Conservation (phyloP, 1,284 basidiomycete genomes). For the Kwoniella shivajii region DNA sequence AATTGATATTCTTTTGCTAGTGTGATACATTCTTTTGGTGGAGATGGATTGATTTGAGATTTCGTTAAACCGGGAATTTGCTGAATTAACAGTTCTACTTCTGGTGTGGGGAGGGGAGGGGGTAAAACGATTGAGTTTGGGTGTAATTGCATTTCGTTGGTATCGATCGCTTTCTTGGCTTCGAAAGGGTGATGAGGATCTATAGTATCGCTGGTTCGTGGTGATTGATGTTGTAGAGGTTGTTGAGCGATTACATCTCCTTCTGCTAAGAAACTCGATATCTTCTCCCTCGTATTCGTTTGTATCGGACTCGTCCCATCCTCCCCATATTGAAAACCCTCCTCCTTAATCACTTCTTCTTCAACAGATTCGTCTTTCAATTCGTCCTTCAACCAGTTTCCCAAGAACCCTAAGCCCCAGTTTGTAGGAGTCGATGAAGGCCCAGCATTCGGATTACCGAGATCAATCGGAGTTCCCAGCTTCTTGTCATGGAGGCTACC, state of each 20-base stretch:
- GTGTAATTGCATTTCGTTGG: neutral
- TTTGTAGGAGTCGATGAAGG: conserved; percentile 2
- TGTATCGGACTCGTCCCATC: conserved; percentile 12
- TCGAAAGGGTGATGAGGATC: neutral
- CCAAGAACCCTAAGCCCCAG: conserved; percentile 21
- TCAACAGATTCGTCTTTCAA: neutral
- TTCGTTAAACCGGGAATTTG: conserved; percentile 2
- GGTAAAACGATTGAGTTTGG: conserved; percentile 10
- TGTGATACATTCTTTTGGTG: neutral
- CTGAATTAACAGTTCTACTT: conserved; percentile 3
- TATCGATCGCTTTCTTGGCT: conserved; percentile 2
- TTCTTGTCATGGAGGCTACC: neutral
- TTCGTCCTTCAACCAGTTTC: conserved; percentile 15
- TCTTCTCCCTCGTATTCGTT: neutral
- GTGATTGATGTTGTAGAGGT: neutral
- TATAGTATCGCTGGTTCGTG: neutral
- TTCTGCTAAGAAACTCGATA: conserved; percentile 5
- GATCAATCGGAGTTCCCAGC: neutral
- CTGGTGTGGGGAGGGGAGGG: conserved; percentile 10
- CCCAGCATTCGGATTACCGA: neutral
- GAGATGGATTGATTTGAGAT: neutral
- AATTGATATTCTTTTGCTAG: conserved; percentile 19
- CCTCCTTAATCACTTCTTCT: neutral
- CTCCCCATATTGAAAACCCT: conserved; percentile 26
- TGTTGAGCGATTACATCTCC: neutral